Percentiles rank a stretch among this genome's conserved stretches.
phyloP scores from a whole-genome alignment of 164 flowering plant species.

The Annona cherimola region DNA sequence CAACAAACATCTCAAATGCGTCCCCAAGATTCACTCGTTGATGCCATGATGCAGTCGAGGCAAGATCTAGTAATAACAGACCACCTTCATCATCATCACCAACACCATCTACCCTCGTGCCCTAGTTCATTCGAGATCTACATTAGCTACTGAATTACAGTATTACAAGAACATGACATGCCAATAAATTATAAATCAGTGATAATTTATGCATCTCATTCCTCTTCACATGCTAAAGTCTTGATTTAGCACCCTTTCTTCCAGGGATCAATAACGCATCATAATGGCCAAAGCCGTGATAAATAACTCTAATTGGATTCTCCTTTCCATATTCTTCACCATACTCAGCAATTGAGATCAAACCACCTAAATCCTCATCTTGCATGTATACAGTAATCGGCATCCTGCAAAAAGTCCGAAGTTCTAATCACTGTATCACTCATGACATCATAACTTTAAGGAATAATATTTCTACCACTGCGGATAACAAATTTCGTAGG shows the following conservation, averaged over 20 bases:
- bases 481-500: not conserved
- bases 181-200: not conserved
- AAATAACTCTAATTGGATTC: constrained; percentile 70
- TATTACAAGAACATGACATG: not conserved
- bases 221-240: constrained; percentile 28
- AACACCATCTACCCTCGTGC: too few species aligned
- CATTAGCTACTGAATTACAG: not conserved
- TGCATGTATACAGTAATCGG: constrained; percentile 90
- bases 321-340: constrained; percentile 91
- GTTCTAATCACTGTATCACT: not conserved
- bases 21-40: not conserved
- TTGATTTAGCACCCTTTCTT: constrained; percentile 35
- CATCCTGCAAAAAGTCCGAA: constrained; percentile 45
- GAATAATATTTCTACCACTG: not conserved
- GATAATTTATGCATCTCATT: not conserved
- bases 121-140: not conserved
- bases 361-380: constrained; percentile 63
- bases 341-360: constrained; percentile 87
- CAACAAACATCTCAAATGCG: too few species aligned
- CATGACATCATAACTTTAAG: not conserved
- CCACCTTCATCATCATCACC: too few species aligned
- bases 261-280: constrained; percentile 71
- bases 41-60: not conserved
- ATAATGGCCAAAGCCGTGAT: constrained; percentile 92
- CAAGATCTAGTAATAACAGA: too few species aligned